These are phyloP conservation scores for Talaromyces sp. DNA, from an alignment of 2,329 filamentous ascomycete genomes.

Conservation along the genomic window DNA sequence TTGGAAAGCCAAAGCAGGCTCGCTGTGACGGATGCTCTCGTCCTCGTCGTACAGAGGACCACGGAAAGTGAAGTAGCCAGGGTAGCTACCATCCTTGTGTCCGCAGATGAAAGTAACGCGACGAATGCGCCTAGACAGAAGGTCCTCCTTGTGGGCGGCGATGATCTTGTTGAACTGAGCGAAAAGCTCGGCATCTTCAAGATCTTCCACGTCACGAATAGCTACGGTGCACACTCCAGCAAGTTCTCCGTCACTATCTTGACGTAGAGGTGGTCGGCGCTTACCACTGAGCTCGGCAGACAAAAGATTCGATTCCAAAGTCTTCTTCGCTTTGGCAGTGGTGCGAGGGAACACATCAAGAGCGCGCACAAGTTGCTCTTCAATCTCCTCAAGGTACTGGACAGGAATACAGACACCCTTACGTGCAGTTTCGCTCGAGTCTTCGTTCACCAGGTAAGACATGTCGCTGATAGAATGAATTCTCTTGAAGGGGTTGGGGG, in stretches of 20 bases:
- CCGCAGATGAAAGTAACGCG: slow-evolving; percentile 95
- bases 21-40: slow-evolving; percentile 91
- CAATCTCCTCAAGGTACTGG: slow-evolving; percentile 87
- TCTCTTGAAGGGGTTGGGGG: slow-evolving; percentile 65
- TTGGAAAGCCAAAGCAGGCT: slow-evolving; percentile 96
- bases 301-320: slow-evolving; percentile 55
- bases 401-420: slow-evolving; percentile 95
- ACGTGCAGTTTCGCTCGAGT: slow-evolving; percentile 66
- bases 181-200: slow-evolving; percentile 75
- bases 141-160: slow-evolving; percentile 74
- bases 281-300: slow-evolving; percentile 65
- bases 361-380: slow-evolving; percentile 77
- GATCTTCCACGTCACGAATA: slow-evolving; percentile 78
- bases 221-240: slow-evolving; percentile 91
- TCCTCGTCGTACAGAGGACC: slow-evolving; percentile 86
- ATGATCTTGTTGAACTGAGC: slow-evolving; percentile 70
- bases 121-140: slow-evolving; percentile 74
- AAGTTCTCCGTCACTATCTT: slow-evolving; percentile 67
- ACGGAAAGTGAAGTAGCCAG: slow-evolving; percentile 97
- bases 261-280: slow-evolving; percentile 55
- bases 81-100: slow-evolving; percentile 87
- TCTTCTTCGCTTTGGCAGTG: slow-evolving; percentile 53
- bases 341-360: slow-evolving; percentile 71
- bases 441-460: slow-evolving; percentile 74
- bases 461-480: slow-evolving; percentile 96